Percentiles rank a stretch among this genome's conserved stretches.
These are phyloP conservation scores for Scheffersomyces stipitis DNA, from an alignment of 805 yeast genomes.

Conservation along the genomic window DNA sequence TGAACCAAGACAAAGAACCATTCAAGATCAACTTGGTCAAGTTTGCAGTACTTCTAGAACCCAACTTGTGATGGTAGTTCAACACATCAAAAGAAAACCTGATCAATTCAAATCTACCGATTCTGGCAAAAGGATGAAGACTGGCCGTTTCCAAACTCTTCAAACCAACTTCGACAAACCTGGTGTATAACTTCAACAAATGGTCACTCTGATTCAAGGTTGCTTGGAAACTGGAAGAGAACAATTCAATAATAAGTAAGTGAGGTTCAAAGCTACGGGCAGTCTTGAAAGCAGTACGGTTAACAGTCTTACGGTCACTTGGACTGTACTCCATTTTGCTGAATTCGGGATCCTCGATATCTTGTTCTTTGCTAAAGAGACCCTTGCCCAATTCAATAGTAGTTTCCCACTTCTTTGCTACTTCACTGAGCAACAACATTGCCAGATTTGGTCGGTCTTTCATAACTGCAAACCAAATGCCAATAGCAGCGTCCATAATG, in stretches of 20 bases:
- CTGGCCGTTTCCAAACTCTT: slow-evolving; percentile 57
- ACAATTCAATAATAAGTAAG: slow-evolving; percentile 59
- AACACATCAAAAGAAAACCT: slow-evolving; percentile 66
- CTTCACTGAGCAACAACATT: slow-evolving; percentile 62
- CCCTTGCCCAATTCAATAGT: slow-evolving; percentile 64
- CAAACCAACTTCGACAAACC: slow-evolving; percentile 58
- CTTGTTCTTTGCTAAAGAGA: slow-evolving; percentile 56
- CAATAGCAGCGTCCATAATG: slow-evolving; percentile 62
- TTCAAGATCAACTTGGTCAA: slow-evolving; percentile 56
- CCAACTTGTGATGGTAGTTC: slow-evolving; percentile 51
- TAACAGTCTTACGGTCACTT: slow-evolving; percentile 61
- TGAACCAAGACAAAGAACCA: slow-evolving; percentile 81
- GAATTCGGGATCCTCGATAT: slow-evolving; percentile 59
- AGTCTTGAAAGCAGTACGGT: slow-evolving; percentile 50
- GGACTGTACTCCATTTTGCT: slow-evolving; percentile 88
- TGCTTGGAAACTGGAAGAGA: slow-evolving; percentile 79
- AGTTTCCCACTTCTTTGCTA: slow-evolving; percentile 66
- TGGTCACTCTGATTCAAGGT: slow-evolving; percentile 70
- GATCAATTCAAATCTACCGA: slow-evolving; percentile 71
- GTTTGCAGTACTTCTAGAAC: slow-evolving; percentile 42
- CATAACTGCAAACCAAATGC: slow-evolving; percentile 79
- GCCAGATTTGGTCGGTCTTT: slow-evolving; percentile 63
- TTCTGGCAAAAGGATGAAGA: slow-evolving; percentile 78
- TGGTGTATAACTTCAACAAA: slow-evolving; percentile 65
- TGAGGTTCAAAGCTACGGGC: slow-evolving; percentile 64